Conservation (phyloP, 495 filamentous ascomycete species). For the Daldinia decipiens region DNA sequence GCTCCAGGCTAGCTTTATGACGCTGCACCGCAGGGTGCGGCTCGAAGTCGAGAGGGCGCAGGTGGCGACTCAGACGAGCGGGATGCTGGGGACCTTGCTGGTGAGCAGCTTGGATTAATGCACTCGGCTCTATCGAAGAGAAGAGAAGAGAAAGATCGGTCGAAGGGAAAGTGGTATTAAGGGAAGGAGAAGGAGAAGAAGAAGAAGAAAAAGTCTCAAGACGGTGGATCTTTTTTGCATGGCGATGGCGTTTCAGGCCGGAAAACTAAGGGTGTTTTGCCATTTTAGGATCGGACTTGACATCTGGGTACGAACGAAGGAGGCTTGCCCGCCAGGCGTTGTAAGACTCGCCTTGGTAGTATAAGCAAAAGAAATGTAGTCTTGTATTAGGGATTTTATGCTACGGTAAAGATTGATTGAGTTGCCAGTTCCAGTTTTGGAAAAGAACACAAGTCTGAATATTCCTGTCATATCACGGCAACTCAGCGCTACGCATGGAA, state of each 20-base stretch:
- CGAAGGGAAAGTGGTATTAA: neutral
- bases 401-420: neutral
- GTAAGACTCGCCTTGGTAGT: neutral
- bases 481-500: neutral
- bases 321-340: slow-evolving; percentile 11
- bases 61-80: slow-evolving; percentile 76
- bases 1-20: slow-evolving; percentile 72
- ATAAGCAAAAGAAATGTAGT: neutral
- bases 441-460: neutral
- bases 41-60: slow-evolving; percentile 83
- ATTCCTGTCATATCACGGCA: neutral
- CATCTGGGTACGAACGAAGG: slow-evolving; percentile 12
- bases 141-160: neutral
- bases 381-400: neutral
- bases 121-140: neutral
- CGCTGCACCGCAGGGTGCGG: slow-evolving; percentile 73
- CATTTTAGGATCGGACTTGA: slow-evolving; percentile 17
- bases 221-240: slow-evolving; percentile 49
- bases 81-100: slow-evolving; percentile 84
- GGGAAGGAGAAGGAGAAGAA: neutral
- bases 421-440: no score
- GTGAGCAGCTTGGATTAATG: slow-evolving; percentile 51
- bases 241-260: slow-evolving; percentile 54
- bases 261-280: slow-evolving; percentile 24
- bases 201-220: neutral